Percentiles rank a stretch among this genome's conserved stretches.
phyloP scores from a whole-genome alignment of 1,284 basidiomycete genomes.

The Neonothopanus nambi region DNA sequence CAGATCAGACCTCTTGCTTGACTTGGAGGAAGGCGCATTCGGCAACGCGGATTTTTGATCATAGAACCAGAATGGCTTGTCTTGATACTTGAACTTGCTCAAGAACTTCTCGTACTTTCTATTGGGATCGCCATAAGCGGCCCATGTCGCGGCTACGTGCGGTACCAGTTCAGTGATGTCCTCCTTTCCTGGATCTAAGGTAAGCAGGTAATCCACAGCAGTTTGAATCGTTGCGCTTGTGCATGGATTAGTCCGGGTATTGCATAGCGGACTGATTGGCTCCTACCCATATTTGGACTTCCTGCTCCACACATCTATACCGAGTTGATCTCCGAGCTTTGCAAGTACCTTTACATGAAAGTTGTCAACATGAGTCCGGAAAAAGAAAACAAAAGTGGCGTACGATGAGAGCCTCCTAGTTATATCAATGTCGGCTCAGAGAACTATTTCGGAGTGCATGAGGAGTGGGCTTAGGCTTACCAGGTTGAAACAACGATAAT shows the following conservation, averaged over 20 bases:
- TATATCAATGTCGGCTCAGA: not conserved
- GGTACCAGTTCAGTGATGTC: conserved; percentile 46
- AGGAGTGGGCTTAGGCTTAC: not conserved
- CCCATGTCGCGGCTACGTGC: conserved; percentile 52
- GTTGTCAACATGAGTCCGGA: conserved; percentile 8
- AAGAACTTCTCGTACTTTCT: conserved; percentile 53
- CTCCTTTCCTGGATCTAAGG: conserved; percentile 43
- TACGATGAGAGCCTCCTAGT: conserved; percentile 52
- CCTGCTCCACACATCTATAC: conserved; percentile 49
- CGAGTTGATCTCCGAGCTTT: conserved; percentile 55
- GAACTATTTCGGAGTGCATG: not conserved
- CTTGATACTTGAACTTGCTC: conserved; percentile 34
- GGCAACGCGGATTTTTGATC: conserved; percentile 42
- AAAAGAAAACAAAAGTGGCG: conserved; percentile 25
- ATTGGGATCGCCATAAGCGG: conserved; percentile 56
- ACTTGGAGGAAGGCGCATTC: conserved; percentile 18
- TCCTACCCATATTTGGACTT: conserved; percentile 36
- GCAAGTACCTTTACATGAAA: conserved; percentile 45
- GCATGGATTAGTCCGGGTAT: not conserved
- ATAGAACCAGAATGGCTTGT: conserved; percentile 52
- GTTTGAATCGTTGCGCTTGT: conserved; percentile 53
- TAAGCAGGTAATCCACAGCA: conserved; percentile 57
- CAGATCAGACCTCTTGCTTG: conserved; percentile 11
- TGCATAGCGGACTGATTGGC: not conserved
- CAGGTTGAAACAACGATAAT: conserved; percentile 61